A percentile compares a stretch with the other conserved stretches of the same genome.
phyloP scores from a whole-genome alignment of 73 alveolate genomes.

The Paramecium octaurelia region DNA sequence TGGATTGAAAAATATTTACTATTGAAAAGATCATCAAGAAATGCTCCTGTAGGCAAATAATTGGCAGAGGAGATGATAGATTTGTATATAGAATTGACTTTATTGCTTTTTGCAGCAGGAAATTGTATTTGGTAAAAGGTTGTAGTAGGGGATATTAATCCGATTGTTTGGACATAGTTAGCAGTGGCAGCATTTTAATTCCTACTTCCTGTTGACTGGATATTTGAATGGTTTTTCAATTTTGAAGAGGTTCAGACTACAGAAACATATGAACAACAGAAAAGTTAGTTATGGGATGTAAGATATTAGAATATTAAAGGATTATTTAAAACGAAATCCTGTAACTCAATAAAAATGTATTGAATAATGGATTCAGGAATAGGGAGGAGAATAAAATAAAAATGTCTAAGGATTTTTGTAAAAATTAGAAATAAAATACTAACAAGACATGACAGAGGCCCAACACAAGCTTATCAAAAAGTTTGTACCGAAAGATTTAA shows the following conservation, averaged over 20 bases:
- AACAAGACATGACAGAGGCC: neutral
- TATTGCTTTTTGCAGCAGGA: constrained; percentile 22
- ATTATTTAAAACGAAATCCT: constrained; percentile 46
- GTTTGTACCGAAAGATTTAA: neutral
- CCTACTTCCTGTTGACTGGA: neutral
- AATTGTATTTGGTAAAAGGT: constrained; percentile 14
- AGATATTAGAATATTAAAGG: neutral
- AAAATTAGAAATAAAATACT: neutral
- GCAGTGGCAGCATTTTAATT: neutral
- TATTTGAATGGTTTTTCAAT: neutral
- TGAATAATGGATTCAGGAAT: constrained; percentile 53
- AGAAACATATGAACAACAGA: neutral
- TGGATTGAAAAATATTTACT: constrained; percentile 20
- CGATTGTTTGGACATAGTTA: neutral
- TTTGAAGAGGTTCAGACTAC: neutral
- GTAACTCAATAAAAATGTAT: constrained; percentile 43
- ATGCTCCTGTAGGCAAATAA: neutral
- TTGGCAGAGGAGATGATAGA: constrained; percentile 31
- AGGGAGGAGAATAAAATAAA: neutral
- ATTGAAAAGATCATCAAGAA: neutral
- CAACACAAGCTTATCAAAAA: neutral
- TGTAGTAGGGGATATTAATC: neutral
- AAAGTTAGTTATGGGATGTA: neutral
- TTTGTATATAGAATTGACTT: neutral
- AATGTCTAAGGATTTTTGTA: neutral